phyloP scores from a whole-genome alignment of 805 yeast species.

The Lachancea sp. region DNA sequence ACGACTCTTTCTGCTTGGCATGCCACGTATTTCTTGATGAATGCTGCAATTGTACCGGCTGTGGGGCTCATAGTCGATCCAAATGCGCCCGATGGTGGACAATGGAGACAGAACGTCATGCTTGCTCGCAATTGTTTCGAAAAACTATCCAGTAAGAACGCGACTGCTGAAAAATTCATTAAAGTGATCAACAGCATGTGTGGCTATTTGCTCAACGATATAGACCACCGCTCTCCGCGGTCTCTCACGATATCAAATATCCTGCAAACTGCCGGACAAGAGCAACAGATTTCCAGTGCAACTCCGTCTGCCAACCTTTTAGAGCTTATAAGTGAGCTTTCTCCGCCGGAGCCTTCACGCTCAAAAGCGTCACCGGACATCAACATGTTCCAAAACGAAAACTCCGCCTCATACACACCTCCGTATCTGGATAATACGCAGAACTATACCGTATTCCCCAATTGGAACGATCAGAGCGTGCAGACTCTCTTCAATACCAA shows the following conservation, averaged over 20 bases:
- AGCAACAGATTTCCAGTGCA: neutral
- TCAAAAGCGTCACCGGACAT: neutral
- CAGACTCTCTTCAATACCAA: constrained; percentile 6
- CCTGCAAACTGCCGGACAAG: neutral
- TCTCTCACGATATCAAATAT: neutral
- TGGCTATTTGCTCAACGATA: neutral
- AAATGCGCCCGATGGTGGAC: constrained; percentile 32
- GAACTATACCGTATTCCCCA: constrained; percentile 3
- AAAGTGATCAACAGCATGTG: constrained; percentile 3
- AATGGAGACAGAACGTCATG: neutral
- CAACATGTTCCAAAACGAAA: neutral
- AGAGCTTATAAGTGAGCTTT: constrained; percentile 17
- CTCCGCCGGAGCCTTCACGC: neutral
- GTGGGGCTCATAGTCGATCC: constrained; percentile 41
- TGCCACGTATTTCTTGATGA: constrained; percentile 56
- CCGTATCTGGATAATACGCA: neutral
- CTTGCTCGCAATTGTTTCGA: neutral
- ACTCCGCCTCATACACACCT: neutral
- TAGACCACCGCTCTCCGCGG: neutral
- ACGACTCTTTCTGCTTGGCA: constrained; percentile 56
- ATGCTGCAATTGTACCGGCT: constrained; percentile 54
- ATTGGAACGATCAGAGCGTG: constrained; percentile 7
- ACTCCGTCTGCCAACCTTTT: constrained; percentile 15
- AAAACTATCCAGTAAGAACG: neutral
- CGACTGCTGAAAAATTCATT: constrained; percentile 6